Base-by-base conservation (phyloP, 208 protist species). In the Leishmania aethiopica region DNA sequence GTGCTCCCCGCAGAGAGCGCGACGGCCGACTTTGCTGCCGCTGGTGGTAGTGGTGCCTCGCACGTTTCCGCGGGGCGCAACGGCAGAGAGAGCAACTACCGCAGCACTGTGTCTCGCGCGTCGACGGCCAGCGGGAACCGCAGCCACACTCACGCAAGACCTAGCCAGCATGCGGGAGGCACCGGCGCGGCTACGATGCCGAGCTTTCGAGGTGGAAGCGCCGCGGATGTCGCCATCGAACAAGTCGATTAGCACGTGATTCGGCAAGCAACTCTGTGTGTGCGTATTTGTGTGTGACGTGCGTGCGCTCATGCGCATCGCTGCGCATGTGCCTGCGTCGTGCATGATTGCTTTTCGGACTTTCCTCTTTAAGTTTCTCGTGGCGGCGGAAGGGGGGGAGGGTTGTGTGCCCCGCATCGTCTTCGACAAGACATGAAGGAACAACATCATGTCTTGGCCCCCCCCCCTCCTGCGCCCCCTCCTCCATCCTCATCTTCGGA, bases 31-130 rank as follows among this genome's bases (percentile, higher is more conserved):
- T 25, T 45, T 13, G 45, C 22, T 53, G 10, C 70, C 25, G 28
- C 28, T 74, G 70, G 28, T 19, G 51, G 3, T 40, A 25, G 72
- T n/a, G 37, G 28, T n/a, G n/a, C 40, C 2, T 47, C 51, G 19
- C 73, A 53, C 37, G 57, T 28, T 11, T 55, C 75, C 17, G 51
- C 25, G n/a, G 22, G 64, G 1, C 67, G 47, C 57, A 42, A 17
- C n/a, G 32, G n/a, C 25, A 55, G 81, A n/a, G 81, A 84, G 17
- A 64, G 45, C 1, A 75, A 66, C 49, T 84, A 84, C 47, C 62
- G 69, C 19, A 84, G 81, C 69, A 84, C 75, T 3, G 75, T 59
- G 10, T 37, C 81, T 11, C 73, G 80, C 51, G 62, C 64, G 32
- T 75, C n/a, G 71, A 28, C 71, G 17, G 1, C 49, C 4, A 40